Conservation (phyloP, 768 basidiomycete species). For the Infundibulicybe gibba region DNA sequence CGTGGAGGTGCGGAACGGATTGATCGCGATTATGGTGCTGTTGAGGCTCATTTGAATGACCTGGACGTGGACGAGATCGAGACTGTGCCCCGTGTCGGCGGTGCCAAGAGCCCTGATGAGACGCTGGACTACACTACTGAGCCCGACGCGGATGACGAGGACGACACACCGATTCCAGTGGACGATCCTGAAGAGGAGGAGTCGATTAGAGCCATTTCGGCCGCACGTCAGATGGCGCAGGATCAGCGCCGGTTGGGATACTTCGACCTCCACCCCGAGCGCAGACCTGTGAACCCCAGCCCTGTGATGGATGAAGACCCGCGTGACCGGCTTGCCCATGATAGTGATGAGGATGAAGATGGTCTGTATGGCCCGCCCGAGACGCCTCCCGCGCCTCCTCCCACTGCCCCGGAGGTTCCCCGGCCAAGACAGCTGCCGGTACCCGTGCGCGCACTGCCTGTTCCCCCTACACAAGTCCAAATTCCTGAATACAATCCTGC, state of each 20-base stretch:
- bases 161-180: slow-evolving; percentile 13
- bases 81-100: slow-evolving; percentile 36
- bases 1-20: slow-evolving; percentile 20
- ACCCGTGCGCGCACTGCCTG: slow-evolving; percentile 4
- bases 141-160: slow-evolving; percentile 18
- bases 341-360: slow-evolving; percentile 27
- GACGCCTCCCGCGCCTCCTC: slow-evolving; percentile 6
- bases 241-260: slow-evolving; percentile 56
- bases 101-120: slow-evolving; percentile 18
- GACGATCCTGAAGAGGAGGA: slow-evolving; percentile 14
- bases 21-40: slow-evolving; percentile 26
- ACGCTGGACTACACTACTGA: slow-evolving; percentile 13
- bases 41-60: slow-evolving; percentile 35
- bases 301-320: slow-evolving; percentile 32
- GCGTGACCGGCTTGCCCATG: slow-evolving; percentile 29
- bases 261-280: slow-evolving; percentile 78
- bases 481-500: slow-evolving; percentile 6
- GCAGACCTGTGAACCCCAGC: slow-evolving; percentile 36
- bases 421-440: slow-evolving; percentile 13
- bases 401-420: slow-evolving; percentile 1
- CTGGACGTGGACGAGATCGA: slow-evolving; percentile 49
- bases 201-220: slow-evolving; percentile 10
- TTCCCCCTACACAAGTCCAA: slow-evolving; percentile 2
- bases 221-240: slow-evolving; percentile 26
- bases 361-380: slow-evolving; percentile 5